Evolutionary conservation across 73 alveolate genomes (phyloP).

Genomic region (Paramecium sonneborni): DNA sequence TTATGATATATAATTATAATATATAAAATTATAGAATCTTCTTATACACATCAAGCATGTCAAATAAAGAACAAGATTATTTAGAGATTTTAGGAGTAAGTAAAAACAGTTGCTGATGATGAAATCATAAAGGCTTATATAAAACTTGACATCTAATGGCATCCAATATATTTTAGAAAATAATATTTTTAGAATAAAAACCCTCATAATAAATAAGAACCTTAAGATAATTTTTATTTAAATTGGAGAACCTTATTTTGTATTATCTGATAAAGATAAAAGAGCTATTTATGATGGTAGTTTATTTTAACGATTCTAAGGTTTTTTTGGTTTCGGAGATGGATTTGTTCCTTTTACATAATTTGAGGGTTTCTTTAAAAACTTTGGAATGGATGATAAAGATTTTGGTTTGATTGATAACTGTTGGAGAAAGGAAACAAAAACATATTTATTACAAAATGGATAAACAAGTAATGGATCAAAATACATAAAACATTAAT

Average conservation of each 20-base stretch:
- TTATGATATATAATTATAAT: background rate
- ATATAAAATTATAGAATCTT: slow-evolving; percentile 9
- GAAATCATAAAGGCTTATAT: slow-evolving; percentile 83
- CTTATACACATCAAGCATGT: background rate
- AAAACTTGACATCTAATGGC: slow-evolving; percentile 92
- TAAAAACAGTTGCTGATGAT: slow-evolving; percentile 77
- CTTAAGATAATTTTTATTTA: slow-evolving; percentile 90
- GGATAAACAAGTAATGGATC: background rate
- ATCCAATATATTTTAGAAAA: slow-evolving; percentile 78
- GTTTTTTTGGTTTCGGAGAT: slow-evolving; percentile 65
- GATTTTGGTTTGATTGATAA: background rate
- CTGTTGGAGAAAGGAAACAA: background rate
- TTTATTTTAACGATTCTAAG: slow-evolving; percentile 72
- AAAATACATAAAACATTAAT: background rate
- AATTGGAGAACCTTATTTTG: slow-evolving; percentile 96
- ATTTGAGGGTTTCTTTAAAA: background rate
- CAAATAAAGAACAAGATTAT: slow-evolving; percentile 76
- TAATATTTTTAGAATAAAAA: slow-evolving; percentile 81
- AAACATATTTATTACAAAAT: slow-evolving; percentile 35
- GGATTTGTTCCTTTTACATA: background rate
- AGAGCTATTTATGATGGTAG: slow-evolving; percentile 86
- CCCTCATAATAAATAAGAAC: slow-evolving; percentile 88
- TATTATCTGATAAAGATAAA: slow-evolving; percentile 88
- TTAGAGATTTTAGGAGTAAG: slow-evolving; percentile 85
- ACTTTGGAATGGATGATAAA: slow-evolving; percentile 68